Conservation (phyloP, 73 alveolate genomes). For the Paramecium octaurelia region DNA sequence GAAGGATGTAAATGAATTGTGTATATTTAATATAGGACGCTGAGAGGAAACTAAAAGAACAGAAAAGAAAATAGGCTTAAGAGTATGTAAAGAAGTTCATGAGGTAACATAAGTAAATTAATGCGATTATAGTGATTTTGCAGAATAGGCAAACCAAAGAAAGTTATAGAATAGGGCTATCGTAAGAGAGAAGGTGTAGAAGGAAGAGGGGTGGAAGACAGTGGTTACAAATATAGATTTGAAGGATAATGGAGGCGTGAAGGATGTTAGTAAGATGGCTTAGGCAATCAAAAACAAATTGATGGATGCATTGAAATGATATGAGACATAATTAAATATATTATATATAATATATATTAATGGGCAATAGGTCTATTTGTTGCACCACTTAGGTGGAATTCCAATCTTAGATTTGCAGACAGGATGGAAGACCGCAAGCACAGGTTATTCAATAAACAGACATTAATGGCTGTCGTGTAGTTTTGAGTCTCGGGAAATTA, state of each 20-base stretch:
- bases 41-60: not conserved
- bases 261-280: not conserved
- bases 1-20: not conserved
- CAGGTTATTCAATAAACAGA: not conserved
- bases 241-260: not conserved
- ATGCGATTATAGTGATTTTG: not conserved
- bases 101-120: not conserved
- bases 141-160: not conserved
- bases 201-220: not conserved
- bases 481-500: not conserved
- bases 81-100: not conserved
- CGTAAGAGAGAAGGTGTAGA: not conserved
- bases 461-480: not conserved
- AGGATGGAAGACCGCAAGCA: constrained; percentile 17
- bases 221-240: not conserved
- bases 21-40: not conserved
- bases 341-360: not conserved
- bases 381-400: not conserved
- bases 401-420: not conserved
- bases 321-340: not conserved
- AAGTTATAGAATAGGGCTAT: not conserved
- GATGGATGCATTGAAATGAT: not conserved
- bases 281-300: not conserved
- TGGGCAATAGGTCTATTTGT: constrained; percentile 39
- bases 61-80: not conserved